Base-by-base conservation (phyloP, 306 rosid species). In the Pyrus communis region DNA sequence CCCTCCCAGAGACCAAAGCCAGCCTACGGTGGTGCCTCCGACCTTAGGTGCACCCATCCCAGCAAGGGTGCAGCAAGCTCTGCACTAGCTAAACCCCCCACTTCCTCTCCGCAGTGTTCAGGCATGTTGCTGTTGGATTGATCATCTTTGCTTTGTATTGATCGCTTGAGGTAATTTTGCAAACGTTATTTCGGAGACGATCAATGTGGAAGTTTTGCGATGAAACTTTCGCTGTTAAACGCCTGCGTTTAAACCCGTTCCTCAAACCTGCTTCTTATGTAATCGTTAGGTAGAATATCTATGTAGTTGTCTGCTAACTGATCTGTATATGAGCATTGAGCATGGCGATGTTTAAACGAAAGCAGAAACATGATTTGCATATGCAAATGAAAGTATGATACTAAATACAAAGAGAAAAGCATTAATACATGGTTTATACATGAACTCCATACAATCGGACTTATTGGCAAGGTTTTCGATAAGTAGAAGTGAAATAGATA, bases 1-100 rank as follows among this genome's bases (percentile, higher is more conserved):
- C 25, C 68, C 57, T 77, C 45, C 19, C 35, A 52, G 72, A 78
- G 70, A 49, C 28, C 76, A 62, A 87, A 25, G 78, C 79, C 77
- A 61, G 9, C 28, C 61, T 69, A 74, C 43, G 85, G 87, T 46
- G 85, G 81, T 58, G 78, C 89, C 43, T 75, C 63, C 58, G 82
- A 78, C 82, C 5, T 72, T 28, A 82, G 45, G 63, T 87, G 19
- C 80, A 87, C 85, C 28, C 78, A 9, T 23, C 3, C 4, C 23
- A 31, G 40, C 3, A 28, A 12, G n/a, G 76, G 7, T 57, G 61
- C 76, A 27, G 72, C 85, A 66, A 67, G 27, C 73, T 67, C 87
- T 15, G 2, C 63, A 18, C 78, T 82, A 17, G 23, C 55, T 38
- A 79, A 82, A 55, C 43, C 83, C 4, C 68, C 84, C 6, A 30